A percentile compares a stretch with the other conserved stretches of the same genome.
Evolutionary conservation across 208 protist species (phyloP).

Genomic region (Trypanosoma vivax): DNA sequence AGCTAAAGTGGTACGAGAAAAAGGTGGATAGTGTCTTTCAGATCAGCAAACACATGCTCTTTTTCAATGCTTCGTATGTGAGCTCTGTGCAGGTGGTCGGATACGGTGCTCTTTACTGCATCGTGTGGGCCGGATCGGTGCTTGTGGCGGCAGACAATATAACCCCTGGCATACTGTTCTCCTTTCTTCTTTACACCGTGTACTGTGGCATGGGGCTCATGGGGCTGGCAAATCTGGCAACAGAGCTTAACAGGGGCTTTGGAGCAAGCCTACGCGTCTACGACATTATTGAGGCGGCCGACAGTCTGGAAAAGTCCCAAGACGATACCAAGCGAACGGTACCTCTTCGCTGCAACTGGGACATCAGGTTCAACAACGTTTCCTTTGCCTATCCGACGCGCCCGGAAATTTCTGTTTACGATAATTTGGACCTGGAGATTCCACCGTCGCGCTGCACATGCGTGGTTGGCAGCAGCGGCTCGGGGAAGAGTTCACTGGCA

Average conservation of each 20-base stretch:
- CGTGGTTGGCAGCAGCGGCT: slow-evolving; percentile 78
- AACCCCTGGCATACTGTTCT: slow-evolving; percentile 78
- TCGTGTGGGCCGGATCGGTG: slow-evolving; percentile 86
- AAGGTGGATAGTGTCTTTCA: slow-evolving; percentile 64
- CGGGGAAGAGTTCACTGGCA: slow-evolving; percentile 80
- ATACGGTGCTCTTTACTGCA: slow-evolving; percentile 77
- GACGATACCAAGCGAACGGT: slow-evolving; percentile 31
- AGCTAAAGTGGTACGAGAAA: slow-evolving; percentile 66
- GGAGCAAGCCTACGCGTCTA: slow-evolving; percentile 75
- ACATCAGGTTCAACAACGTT: slow-evolving; percentile 59
- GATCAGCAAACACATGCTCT: slow-evolving; percentile 64
- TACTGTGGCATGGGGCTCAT: slow-evolving; percentile 85
- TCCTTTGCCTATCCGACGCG: slow-evolving; percentile 84
- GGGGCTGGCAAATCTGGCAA: slow-evolving; percentile 74
- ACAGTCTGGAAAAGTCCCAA: slow-evolving; percentile 30
- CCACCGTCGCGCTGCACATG: slow-evolving; percentile 61
- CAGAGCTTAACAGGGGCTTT: slow-evolving; percentile 85
- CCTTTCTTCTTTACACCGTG: slow-evolving; percentile 87
- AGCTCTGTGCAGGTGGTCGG: slow-evolving; percentile 74
- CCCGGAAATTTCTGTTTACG: slow-evolving; percentile 67
- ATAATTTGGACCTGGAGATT: slow-evolving; percentile 57
- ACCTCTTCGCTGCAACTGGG: slow-evolving; percentile 42
- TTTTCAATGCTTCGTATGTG: slow-evolving; percentile 69
- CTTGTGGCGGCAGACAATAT: slow-evolving; percentile 66
- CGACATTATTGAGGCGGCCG: slow-evolving; percentile 71